These are phyloP conservation scores for Acanthamoeba sp. DNA, from an alignment of 208 protist species.

Conservation along the genomic window DNA sequence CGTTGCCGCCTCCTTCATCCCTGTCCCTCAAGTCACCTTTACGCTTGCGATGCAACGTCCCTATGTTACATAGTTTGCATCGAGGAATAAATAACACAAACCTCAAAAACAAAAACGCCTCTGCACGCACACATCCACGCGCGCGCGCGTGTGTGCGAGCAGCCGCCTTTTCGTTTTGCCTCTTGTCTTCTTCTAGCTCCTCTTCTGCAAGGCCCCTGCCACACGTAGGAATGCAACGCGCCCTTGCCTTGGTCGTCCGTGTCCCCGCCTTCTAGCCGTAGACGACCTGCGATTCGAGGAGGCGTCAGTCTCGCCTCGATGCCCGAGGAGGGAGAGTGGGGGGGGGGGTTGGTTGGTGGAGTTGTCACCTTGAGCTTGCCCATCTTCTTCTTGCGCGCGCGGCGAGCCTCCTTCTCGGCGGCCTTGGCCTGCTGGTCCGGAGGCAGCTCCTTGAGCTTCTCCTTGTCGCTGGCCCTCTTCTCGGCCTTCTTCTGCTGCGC, in stretches of 20 bases:
- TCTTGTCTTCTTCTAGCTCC: not conserved
- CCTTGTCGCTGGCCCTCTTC: conserved; percentile 49
- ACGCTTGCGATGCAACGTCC: conserved; percentile 10
- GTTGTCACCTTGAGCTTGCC: conserved; percentile 19
- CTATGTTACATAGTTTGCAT: conserved; percentile 8
- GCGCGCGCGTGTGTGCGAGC: too few species aligned
- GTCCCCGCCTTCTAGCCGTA: not conserved
- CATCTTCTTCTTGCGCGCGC: conserved; percentile 56
- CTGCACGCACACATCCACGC: too few species aligned
- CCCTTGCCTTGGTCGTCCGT: too few species aligned
- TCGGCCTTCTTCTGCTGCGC: conserved; percentile 52
- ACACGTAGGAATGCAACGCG: too few species aligned
- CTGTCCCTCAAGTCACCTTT: too few species aligned
- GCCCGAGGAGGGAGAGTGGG: not conserved
- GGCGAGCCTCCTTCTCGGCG: conserved; percentile 32
- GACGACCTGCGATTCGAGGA: not conserved
- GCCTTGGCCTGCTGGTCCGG: conserved; percentile 38
- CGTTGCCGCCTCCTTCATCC: not conserved
- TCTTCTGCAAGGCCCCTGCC: too few species aligned
- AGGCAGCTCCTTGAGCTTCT: conserved; percentile 52
- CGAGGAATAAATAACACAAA: not conserved
- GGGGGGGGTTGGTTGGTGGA: not conserved
- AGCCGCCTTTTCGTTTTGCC: not conserved
- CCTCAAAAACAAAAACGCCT: too few species aligned
- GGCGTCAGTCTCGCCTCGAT: not conserved